Conservation (phyloP, 2,329 filamentous ascomycete species). For the Chaetomiaceae sp. region DNA sequence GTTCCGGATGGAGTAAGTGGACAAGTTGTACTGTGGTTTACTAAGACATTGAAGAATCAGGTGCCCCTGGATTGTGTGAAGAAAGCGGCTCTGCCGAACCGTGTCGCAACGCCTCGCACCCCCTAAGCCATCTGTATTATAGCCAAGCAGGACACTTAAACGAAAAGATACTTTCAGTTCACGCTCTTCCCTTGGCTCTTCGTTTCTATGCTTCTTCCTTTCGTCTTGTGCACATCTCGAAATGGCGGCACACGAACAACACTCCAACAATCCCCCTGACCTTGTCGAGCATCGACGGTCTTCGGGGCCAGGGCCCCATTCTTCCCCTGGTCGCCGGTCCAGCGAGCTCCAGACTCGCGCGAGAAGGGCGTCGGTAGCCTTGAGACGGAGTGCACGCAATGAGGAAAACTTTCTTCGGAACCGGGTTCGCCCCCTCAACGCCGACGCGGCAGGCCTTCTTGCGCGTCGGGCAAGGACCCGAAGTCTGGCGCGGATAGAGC, state of each 20-base stretch:
- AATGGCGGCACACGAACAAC: no score
- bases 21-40: background rate
- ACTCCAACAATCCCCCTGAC: background rate
- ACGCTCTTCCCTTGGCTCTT: no score
- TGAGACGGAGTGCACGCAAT: slow-evolving; percentile 1
- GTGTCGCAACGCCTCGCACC: no score
- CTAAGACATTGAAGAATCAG: no score
- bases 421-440: background rate
- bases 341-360: background rate
- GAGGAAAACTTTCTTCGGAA: slow-evolving; percentile 13
- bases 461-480: slow-evolving; percentile 9
- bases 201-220: no score
- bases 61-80: no score
- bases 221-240: background rate
- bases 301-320: background rate
- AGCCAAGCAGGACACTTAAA: no score
- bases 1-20: background rate
- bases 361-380: slow-evolving; percentile 8
- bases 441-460: background rate
- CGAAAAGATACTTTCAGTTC: no score
- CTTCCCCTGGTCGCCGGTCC: background rate
- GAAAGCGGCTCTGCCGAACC: no score
- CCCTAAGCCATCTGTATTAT: no score
- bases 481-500: slow-evolving; percentile 4
- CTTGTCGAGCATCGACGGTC: background rate